A percentile compares a stretch with the other conserved stretches of the same genome.
phyloP scores from a whole-genome alignment of 1,139 yeast genomes.

The Pichia sp. region DNA sequence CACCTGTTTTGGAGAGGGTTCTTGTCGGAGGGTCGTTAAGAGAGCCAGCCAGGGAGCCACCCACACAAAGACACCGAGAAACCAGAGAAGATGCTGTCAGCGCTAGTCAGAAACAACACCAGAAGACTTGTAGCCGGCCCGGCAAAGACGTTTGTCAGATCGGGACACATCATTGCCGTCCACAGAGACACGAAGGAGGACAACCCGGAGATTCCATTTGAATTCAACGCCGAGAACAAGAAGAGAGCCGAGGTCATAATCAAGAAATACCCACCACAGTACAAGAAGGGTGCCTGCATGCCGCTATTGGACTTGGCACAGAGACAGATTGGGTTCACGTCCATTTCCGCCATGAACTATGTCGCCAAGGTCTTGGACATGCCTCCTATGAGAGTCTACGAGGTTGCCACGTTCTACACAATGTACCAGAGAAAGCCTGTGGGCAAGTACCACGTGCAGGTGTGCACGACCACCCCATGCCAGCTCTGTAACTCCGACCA shows the following conservation, averaged over 20 bases:
- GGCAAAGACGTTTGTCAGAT: constrained; percentile 17
- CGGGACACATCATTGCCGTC: constrained; percentile 41
- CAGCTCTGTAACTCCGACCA: constrained; percentile 80
- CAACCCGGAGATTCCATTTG: constrained; percentile 67
- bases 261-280: constrained; percentile 79
- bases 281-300: constrained; percentile 86
- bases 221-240: constrained; percentile 65
- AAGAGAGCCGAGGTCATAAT: constrained; percentile 69
- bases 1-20: background rate
- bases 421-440: constrained; percentile 87
- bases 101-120: constrained; percentile 13
- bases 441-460: constrained; percentile 81
- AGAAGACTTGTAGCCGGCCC: constrained; percentile 6
- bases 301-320: constrained; percentile 84
- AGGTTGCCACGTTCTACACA: constrained; percentile 89
- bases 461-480: constrained; percentile 90
- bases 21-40: background rate
- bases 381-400: constrained; percentile 95
- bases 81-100: constrained; percentile 6
- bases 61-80: background rate
- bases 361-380: constrained; percentile 80
- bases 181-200: constrained; percentile 72
- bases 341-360: constrained; percentile 89
- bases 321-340: constrained; percentile 83
- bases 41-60: background rate